Evolutionary conservation across 768 basidiomycete species (phyloP).

Genomic region (Boletales sp.): DNA sequence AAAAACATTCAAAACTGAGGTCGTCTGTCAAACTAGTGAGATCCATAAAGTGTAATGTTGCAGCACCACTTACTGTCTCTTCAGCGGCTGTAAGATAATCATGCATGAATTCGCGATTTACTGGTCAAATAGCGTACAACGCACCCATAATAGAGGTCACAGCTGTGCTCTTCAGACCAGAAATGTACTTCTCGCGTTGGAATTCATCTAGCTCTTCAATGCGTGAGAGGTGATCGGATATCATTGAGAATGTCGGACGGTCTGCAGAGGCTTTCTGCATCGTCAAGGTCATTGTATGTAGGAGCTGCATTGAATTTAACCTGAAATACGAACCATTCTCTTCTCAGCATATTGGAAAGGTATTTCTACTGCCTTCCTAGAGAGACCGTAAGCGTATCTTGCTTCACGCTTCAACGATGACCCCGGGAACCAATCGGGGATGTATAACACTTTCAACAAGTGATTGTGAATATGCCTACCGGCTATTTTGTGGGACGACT

Average conservation of each 20-base stretch:
- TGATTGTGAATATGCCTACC: slow-evolving; percentile 2
- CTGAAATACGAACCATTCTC: too few species aligned
- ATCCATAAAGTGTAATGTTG: too few species aligned
- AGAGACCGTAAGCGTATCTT: not conserved
- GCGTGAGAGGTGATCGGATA: slow-evolving; percentile 1
- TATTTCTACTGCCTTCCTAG: not conserved
- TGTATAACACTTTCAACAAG: slow-evolving; percentile 14
- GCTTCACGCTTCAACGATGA: slow-evolving; percentile 2
- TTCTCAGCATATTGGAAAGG: slow-evolving; percentile 5
- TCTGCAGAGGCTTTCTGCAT: not conserved
- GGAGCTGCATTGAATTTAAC: too few species aligned
- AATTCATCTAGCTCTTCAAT: not conserved
- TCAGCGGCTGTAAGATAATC: not conserved
- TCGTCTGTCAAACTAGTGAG: slow-evolving; percentile 1
- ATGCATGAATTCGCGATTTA: not conserved
- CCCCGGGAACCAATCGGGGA: slow-evolving; percentile 22
- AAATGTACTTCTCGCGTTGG: not conserved
- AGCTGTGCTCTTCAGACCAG: slow-evolving; percentile 1
- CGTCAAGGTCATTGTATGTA: too few species aligned
- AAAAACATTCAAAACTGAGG: slow-evolving; percentile 1
- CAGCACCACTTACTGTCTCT: not conserved
- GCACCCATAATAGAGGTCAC: slow-evolving; percentile 2
- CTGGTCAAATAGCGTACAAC: not conserved
- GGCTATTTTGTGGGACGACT: not conserved
- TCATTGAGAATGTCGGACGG: slow-evolving; percentile 1